Percentiles rank a stretch among this genome's conserved stretches.
Evolutionary conservation across 495 filamentous ascomycete species (phyloP).

Genomic region (Podospora pseudocomata): DNA sequence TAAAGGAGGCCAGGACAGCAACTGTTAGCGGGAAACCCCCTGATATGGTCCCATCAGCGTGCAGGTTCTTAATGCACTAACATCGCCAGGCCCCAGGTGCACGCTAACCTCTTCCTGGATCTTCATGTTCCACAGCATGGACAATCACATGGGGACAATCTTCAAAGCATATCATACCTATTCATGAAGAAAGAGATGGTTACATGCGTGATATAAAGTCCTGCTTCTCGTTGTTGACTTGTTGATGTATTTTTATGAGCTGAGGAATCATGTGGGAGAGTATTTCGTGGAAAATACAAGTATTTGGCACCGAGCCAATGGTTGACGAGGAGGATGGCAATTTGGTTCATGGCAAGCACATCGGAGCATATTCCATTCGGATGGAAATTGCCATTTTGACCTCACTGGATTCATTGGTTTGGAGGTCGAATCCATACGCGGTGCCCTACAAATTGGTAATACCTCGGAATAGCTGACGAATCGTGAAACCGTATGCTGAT

Average conservation of each 20-base stretch:
- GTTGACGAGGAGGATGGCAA: neutral
- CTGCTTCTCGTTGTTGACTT: neutral
- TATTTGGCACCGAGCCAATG: neutral
- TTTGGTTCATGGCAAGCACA: neutral
- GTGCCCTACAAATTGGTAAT: neutral
- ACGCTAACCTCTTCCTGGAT: neutral
- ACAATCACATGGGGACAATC: neutral
- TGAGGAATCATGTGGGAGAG: neutral
- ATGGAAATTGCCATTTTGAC: neutral
- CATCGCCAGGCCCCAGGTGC: neutral
- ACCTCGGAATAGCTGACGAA: neutral
- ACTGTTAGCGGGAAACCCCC: neutral
- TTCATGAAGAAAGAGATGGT: neutral
- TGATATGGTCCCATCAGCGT: no score
- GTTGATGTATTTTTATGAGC: neutral
- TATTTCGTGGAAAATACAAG: neutral
- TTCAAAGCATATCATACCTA: neutral
- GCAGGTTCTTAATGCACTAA: no score
- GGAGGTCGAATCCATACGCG: neutral
- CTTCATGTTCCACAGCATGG: neutral
- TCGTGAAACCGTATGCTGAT: neutral
- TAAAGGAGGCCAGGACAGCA: neutral
- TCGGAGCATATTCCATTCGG: neutral
- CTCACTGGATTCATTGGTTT: neutral
- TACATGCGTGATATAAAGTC: neutral